These are phyloP conservation scores for Bipolaris oryzae DNA, from an alignment of 2,329 filamentous ascomycete genomes.

Conservation along the genomic window DNA sequence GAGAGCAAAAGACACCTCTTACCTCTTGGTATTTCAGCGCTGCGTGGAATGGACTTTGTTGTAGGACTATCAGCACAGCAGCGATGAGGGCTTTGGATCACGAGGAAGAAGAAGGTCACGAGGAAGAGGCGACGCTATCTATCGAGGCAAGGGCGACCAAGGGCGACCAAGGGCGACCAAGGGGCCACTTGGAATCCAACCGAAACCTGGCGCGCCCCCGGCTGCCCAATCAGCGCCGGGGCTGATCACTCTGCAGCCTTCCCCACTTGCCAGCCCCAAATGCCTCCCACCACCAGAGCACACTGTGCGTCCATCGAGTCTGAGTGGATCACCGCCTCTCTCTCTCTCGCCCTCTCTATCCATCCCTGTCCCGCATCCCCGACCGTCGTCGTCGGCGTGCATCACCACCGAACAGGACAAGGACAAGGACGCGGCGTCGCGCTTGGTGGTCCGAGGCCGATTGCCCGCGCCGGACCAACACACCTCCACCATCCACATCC, in stretches of 20 bases:
- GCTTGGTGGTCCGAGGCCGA: too few species aligned
- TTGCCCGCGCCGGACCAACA: too few species aligned
- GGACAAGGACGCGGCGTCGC: too few species aligned
- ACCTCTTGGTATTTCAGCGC: slow-evolving; percentile 3
- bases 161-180: too few species aligned
- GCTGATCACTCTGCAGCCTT: slow-evolving; percentile 13
- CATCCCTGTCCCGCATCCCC: too few species aligned
- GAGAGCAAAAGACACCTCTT: slow-evolving; percentile 4
- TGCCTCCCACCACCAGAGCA: slow-evolving; percentile 4
- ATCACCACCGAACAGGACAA: too few species aligned
- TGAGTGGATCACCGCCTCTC: background rate
- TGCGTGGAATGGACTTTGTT: background rate
- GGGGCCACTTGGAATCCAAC: slow-evolving; percentile 7
- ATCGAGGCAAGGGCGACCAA: background rate
- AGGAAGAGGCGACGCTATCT: slow-evolving; percentile 12
- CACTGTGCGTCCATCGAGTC: background rate
- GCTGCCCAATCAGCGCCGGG: slow-evolving; percentile 14
- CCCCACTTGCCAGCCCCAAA: slow-evolving; percentile 11
- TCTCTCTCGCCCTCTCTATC: too few species aligned
- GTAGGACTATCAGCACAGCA: slow-evolving; percentile 6
- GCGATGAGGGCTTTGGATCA: slow-evolving; percentile 13
- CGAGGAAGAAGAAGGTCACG: slow-evolving; percentile 19
- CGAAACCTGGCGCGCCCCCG: slow-evolving; percentile 8
- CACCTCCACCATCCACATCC: too few species aligned
- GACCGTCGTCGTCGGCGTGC: too few species aligned